phyloP scores from a whole-genome alignment of 768 basidiomycete genomes.

The Auricularia heimuer region DNA sequence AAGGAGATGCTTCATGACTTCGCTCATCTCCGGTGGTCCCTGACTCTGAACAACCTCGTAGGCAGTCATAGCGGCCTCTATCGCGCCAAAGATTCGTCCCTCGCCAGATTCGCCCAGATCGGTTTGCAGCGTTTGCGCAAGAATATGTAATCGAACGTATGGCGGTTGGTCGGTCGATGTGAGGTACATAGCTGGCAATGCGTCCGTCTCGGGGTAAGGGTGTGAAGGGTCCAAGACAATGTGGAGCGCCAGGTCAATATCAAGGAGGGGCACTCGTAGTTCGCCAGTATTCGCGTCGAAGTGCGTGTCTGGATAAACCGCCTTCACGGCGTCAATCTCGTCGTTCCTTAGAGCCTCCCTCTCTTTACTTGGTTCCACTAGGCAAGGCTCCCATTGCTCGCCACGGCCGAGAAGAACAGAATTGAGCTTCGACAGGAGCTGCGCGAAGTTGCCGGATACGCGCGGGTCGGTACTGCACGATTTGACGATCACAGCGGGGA shows the following conservation, averaged over 20 bases:
- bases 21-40: conserved; percentile 67
- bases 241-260: conserved; percentile 55
- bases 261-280: conserved; percentile 24
- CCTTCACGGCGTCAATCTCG: conserved; percentile 21
- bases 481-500: conserved; percentile 62
- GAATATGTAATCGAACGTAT: conserved; percentile 78
- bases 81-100: conserved; percentile 60
- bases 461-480: conserved; percentile 32
- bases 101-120: conserved; percentile 56
- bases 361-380: conserved; percentile 15
- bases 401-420: conserved; percentile 49
- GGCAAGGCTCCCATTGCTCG: conserved; percentile 24
- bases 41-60: conserved; percentile 57
- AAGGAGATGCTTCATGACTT: conserved; percentile 53
- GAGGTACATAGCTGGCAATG: conserved; percentile 63
- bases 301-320: conserved; percentile 12
- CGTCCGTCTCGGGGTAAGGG: conserved; percentile 35
- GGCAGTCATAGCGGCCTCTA: conserved; percentile 60
- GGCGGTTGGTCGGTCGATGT: conserved; percentile 59
- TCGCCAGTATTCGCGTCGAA: not conserved
- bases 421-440: conserved; percentile 47
- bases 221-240: conserved; percentile 45
- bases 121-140: conserved; percentile 49
- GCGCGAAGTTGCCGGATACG: conserved; percentile 39
- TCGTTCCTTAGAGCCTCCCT: conserved; percentile 21